Conservation (phyloP, 73 alveolate genomes). For the Paramecium sonneborni region DNA sequence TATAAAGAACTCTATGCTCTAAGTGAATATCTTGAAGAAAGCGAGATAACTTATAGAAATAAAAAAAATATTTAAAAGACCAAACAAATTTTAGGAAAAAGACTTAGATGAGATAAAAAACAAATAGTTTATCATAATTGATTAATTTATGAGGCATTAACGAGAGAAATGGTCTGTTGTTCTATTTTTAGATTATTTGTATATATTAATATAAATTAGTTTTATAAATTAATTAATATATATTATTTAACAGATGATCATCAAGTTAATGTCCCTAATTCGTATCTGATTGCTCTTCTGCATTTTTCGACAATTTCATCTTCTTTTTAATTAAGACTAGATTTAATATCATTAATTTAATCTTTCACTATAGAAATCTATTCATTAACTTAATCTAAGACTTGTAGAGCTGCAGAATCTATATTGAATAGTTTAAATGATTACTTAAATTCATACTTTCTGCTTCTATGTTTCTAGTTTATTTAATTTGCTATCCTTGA, state of each 20-base stretch:
- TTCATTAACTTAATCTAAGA: constrained; percentile 54
- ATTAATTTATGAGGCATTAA: too few relatives aligned
- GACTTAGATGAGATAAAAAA: too few relatives aligned
- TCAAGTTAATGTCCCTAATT: constrained; percentile 21
- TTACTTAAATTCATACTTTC: constrained; percentile 57
- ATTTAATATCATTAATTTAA: neutral
- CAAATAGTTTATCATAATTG: too few relatives aligned
- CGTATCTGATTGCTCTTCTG: constrained; percentile 51
- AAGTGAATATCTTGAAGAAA: too few relatives aligned
- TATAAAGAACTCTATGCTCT: too few relatives aligned
- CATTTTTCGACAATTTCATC: constrained; percentile 58
- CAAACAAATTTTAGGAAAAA: too few relatives aligned
- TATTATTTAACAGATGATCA: neutral
- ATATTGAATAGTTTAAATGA: neutral
- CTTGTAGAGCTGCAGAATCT: constrained; percentile 61
- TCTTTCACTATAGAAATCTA: constrained; percentile 35
- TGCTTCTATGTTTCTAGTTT: constrained; percentile 33
- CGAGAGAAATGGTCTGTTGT: too few relatives aligned
- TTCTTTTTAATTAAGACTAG: neutral
- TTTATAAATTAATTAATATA: neutral
- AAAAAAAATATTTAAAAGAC: too few relatives aligned
- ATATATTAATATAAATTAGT: neutral
- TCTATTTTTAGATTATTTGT: too few relatives aligned
- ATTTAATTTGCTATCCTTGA: constrained; percentile 38
- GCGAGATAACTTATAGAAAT: too few relatives aligned